phyloP scores from a whole-genome alignment of 2,329 filamentous ascomycete genomes.

The Penicillium verrucosum region DNA sequence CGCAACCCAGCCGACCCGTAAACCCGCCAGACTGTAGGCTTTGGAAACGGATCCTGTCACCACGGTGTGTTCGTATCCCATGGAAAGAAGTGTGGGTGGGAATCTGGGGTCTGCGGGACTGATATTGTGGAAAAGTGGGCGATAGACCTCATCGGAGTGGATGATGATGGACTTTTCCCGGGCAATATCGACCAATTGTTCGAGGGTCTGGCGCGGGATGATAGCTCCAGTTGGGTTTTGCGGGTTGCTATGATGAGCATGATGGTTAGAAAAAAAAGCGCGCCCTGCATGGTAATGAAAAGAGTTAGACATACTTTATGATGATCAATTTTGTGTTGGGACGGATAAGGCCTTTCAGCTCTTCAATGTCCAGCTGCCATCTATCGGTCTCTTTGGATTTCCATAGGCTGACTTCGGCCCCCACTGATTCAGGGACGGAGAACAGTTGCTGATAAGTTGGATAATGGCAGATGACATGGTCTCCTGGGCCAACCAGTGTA shows the following conservation, averaged over 20 bases:
- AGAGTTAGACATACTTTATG: conserved; percentile 47
- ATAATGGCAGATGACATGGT: conserved; percentile 83
- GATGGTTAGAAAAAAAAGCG: background rate
- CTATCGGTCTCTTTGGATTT: conserved; percentile 61
- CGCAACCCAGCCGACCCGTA: conserved; percentile 80
- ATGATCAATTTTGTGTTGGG: conserved; percentile 57
- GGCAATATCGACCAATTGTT: conserved; percentile 63
- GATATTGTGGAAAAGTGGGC: conserved; percentile 74
- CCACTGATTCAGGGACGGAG: conserved; percentile 67
- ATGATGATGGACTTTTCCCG: conserved; percentile 62
- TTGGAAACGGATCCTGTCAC: conserved; percentile 81
- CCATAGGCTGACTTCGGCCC: conserved; percentile 76
- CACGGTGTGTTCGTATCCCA: conserved; percentile 69
- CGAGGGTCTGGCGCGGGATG: conserved; percentile 60
- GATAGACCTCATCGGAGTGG: conserved; percentile 77
- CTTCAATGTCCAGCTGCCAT: conserved; percentile 65
- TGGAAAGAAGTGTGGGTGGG: conserved; percentile 66
- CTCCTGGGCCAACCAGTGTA: conserved; percentile 66
- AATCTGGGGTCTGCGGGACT: conserved; percentile 52
- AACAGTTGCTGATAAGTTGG: conserved; percentile 87
- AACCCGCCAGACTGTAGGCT: conserved; percentile 76
- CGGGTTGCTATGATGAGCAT: conserved; percentile 57
- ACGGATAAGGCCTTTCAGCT: conserved; percentile 61
- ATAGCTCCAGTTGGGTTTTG: conserved; percentile 67
- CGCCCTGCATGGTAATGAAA: background rate